Evolutionary conservation across 1,284 basidiomycete species (phyloP).

Genomic region (Tilletia setariae): DNA sequence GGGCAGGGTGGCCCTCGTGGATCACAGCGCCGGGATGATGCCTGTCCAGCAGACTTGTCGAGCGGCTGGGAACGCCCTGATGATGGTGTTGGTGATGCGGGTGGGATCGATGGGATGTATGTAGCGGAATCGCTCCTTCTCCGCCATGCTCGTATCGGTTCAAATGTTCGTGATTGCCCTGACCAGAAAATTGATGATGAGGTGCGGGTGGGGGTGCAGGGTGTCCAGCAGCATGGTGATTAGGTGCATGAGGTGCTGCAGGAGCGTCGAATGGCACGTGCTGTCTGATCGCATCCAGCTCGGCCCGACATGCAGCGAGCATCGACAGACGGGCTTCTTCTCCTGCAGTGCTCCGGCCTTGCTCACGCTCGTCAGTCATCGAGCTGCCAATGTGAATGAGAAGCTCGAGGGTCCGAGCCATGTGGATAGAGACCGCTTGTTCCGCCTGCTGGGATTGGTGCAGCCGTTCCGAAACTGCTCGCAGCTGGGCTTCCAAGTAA

Average conservation of each 20-base stretch:
- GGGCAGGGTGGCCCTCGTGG: not conserved
- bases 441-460: constrained; percentile 11
- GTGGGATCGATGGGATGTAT: not conserved
- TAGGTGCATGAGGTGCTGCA: not conserved
- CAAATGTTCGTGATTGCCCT: no score
- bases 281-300: not conserved
- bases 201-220: not conserved
- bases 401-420: constrained; percentile 1
- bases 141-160: no score
- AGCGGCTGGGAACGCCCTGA: not conserved
- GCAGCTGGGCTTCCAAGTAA: constrained; percentile 44
- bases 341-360: not conserved
- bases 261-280: constrained; percentile 3
- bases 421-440: not conserved
- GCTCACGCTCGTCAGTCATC: not conserved
- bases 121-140: no score
- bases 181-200: no score
- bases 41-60: constrained; percentile 1
- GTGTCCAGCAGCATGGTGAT: not conserved
- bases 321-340: not conserved
- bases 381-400: not conserved
- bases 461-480: constrained; percentile 37
- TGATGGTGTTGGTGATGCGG: not conserved
- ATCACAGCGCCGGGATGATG: not conserved
- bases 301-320: constrained; percentile 5